These are phyloP conservation scores for Pseudovirgaria hyperparasitica DNA, from an alignment of 2,329 filamentous ascomycete species.

Conservation along the genomic window DNA sequence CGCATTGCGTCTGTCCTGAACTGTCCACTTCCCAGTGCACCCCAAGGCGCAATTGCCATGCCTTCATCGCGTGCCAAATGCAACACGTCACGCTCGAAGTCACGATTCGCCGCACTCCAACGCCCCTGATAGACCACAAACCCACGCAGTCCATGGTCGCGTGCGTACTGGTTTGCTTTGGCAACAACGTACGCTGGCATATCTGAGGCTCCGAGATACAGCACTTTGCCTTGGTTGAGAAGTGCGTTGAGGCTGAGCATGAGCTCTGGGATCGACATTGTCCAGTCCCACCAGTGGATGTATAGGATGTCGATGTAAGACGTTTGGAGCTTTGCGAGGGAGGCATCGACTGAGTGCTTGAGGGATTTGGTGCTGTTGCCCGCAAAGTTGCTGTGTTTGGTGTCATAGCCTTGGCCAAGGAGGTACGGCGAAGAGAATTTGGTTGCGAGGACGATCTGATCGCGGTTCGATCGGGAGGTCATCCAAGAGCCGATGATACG, in stretches of 20 bases:
- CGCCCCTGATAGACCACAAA: conserved; percentile 58
- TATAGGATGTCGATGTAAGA: conserved; percentile 28
- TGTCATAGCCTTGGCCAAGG: conserved; percentile 10
- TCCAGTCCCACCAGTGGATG: conserved; percentile 29
- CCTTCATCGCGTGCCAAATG: conserved; percentile 52
- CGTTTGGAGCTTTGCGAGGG: conserved; percentile 29
- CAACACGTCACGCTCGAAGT: conserved; percentile 58
- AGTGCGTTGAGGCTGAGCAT: conserved; percentile 25
- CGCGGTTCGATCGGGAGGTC: conserved; percentile 28
- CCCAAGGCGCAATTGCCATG: conserved; percentile 48
- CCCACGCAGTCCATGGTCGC: conserved; percentile 53
- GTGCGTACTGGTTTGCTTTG: conserved; percentile 45
- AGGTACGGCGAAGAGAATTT: conserved; percentile 35
- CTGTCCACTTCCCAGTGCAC: conserved; percentile 36
- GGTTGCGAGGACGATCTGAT: conserved; percentile 42
- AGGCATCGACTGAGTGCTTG: conserved; percentile 23
- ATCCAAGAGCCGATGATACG: conserved; percentile 40
- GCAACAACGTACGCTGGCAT: conserved; percentile 30
- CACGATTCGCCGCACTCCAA: conserved; percentile 49
- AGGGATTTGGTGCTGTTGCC: conserved; percentile 29
- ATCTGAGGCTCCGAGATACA: conserved; percentile 26
- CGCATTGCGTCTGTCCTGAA: conserved; percentile 24
- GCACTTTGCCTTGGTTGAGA: conserved; percentile 22
- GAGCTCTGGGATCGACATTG: conserved; percentile 21
- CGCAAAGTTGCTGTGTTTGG: conserved; percentile 25